Percentiles rank a stretch among this genome's conserved stretches.
Evolutionary conservation across 2,329 filamentous ascomycete genomes (phyloP).

Genomic region (Conoideocrella luteorostrata): DNA sequence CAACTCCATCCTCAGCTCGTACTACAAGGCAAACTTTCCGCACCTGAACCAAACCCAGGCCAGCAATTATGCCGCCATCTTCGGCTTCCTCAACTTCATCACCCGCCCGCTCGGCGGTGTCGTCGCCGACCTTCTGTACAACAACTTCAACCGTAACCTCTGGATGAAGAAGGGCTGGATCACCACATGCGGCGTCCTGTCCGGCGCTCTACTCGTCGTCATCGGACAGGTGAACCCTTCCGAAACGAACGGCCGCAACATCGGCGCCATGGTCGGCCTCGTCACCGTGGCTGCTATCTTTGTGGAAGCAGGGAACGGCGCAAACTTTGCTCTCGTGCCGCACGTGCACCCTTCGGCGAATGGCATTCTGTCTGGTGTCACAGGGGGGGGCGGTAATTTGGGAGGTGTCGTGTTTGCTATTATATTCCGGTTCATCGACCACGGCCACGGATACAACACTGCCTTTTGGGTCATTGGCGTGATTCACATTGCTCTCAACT

Average conservation of each 20-base stretch:
- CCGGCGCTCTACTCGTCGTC: slow-evolving; percentile 54
- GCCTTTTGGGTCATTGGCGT: slow-evolving; percentile 78
- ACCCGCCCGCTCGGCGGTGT: slow-evolving; percentile 61
- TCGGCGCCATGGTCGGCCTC: slow-evolving; percentile 65
- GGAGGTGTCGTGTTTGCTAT: slow-evolving; percentile 81
- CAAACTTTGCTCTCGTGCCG: slow-evolving; percentile 79
- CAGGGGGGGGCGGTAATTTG: slow-evolving; percentile 75
- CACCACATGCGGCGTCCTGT: slow-evolving; percentile 47
- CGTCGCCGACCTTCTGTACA: slow-evolving; percentile 45
- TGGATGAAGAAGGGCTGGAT: slow-evolving; percentile 42
- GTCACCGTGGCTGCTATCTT: slow-evolving; percentile 74
- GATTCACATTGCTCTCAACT: slow-evolving; percentile 64
- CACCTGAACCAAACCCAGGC: slow-evolving; percentile 48
- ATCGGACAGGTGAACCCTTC: slow-evolving; percentile 60
- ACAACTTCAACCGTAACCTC: slow-evolving; percentile 24
- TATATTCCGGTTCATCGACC: slow-evolving; percentile 65
- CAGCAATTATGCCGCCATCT: slow-evolving; percentile 62
- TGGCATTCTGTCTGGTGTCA: slow-evolving; percentile 67
- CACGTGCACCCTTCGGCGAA: slow-evolving; percentile 82
- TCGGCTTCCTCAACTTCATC: slow-evolving; percentile 66
- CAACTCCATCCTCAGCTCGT: slow-evolving; percentile 52
- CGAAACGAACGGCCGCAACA: slow-evolving; percentile 29
- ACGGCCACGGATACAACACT: slow-evolving; percentile 59
- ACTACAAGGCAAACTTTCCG: slow-evolving; percentile 55
- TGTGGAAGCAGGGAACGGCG: slow-evolving; percentile 76